Conservation (phyloP, 2,329 filamentous ascomycete species). For the Penicillium sp. region DNA sequence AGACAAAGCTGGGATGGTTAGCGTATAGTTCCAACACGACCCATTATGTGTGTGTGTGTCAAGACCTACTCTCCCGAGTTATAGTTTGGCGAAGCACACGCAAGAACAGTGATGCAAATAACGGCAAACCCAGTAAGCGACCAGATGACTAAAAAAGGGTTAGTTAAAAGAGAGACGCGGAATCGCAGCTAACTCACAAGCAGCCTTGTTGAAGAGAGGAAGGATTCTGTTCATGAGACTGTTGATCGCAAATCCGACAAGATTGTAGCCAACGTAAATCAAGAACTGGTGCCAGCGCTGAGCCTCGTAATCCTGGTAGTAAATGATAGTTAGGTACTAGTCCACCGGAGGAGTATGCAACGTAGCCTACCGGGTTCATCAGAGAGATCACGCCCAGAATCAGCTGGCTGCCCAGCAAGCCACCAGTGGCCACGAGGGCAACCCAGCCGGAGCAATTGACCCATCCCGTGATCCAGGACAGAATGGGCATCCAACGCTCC, state of each 20-base stretch:
- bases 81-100: slow-evolving; percentile 67
- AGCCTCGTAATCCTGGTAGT: slow-evolving; percentile 51
- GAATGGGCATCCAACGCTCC: slow-evolving; percentile 61
- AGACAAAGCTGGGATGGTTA: slow-evolving; percentile 51
- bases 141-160: slow-evolving; percentile 59
- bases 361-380: slow-evolving; percentile 53
- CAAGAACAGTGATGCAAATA: slow-evolving; percentile 70
- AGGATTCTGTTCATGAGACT: slow-evolving; percentile 65
- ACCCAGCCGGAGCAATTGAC: slow-evolving; percentile 70
- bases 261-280: slow-evolving; percentile 68
- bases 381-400: slow-evolving; percentile 68
- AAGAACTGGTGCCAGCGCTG: slow-evolving; percentile 73
- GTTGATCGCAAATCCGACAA: slow-evolving; percentile 66
- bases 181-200: slow-evolving; percentile 46
- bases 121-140: slow-evolving; percentile 69
- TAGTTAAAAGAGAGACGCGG: neutral
- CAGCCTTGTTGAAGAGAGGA: slow-evolving; percentile 68
- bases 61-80: slow-evolving; percentile 62
- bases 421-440: slow-evolving; percentile 68
- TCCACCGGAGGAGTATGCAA: neutral
- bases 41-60: too few species aligned
- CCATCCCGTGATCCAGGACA: slow-evolving; percentile 74
- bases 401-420: slow-evolving; percentile 68
- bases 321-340: neutral
- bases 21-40: neutral